Evolutionary conservation across 192 early-diverging fungal species (phyloP).

Genomic region (Glomus cerebriforme): DNA sequence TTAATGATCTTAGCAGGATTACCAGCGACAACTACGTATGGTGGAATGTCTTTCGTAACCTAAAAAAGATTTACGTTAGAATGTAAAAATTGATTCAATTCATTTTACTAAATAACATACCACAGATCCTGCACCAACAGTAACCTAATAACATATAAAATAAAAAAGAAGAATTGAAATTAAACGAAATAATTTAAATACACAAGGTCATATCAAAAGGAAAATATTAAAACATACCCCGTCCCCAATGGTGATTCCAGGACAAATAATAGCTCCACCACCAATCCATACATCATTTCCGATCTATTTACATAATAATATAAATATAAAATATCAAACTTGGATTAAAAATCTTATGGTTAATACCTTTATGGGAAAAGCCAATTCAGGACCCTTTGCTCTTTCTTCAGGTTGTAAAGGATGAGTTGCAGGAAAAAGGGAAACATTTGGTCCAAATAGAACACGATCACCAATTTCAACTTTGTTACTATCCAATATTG

Average conservation of each 20-base stretch:
- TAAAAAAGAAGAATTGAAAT: neutral
- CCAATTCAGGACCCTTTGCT: constrained; percentile 43
- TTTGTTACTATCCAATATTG: constrained; percentile 71
- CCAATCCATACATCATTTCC: constrained; percentile 91
- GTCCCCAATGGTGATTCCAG: constrained; percentile 89
- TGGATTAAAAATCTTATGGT: neutral
- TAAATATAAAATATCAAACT: neutral
- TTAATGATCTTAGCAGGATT: constrained; percentile 84
- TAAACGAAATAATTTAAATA: neutral
- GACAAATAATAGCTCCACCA: constrained; percentile 73
- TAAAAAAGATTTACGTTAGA: neutral
- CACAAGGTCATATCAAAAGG: neutral
- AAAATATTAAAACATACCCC: constrained; percentile 39
- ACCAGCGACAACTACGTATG: constrained; percentile 78
- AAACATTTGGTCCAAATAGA: constrained; percentile 76
- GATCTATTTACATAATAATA: constrained; percentile 51
- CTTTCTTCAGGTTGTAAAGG: constrained; percentile 62
- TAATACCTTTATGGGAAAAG: constrained; percentile 43
- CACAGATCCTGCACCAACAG: constrained; percentile 79
- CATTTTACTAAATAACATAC: constrained; percentile 34
- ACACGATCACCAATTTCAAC: constrained; percentile 77
- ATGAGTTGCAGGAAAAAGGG: constrained; percentile 74
- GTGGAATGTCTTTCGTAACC: constrained; percentile 82
- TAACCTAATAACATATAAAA: constrained; percentile 35
- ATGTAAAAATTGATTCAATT: neutral